Evolutionary conservation across 192 early-diverging fungal species (phyloP), one percentile per base, ranked within the genome.

Genomic region (Coemansia umbellata): DNA sequence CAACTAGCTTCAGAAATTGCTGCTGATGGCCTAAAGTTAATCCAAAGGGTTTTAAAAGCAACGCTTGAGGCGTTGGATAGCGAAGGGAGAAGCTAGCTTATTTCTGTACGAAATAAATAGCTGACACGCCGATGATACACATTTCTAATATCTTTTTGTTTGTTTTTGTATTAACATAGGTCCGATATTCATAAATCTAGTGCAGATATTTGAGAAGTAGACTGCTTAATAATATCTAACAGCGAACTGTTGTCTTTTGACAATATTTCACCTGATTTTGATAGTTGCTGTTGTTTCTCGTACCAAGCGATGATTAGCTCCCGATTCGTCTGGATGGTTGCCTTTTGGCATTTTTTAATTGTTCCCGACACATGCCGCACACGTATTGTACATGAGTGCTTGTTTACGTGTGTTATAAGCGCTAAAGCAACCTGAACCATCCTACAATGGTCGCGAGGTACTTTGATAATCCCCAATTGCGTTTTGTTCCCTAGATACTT

Each of bases 341-440:
- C 55, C 14, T 39, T 49, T 42, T 74, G 71, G 52, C 71, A 74
- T 26, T 67, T 74, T 53, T 74, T 74, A 30, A 74, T 74, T 3
- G 71, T 74, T 3, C 71, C 71, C 11, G 71, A 67, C 8, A 67
- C 56, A 41, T 74, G 71, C 36, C 55, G 53, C 4, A 74, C 52
- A 17, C 71, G 63, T 1, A 67, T 33, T 9, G 43, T 27, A 10
- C 60, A 74, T 28, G 41, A 50, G 22, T 50, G 15, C 44, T 63
- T 66, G 40, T 33, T 58, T 5, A 55, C 37, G 14, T 60, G 60
- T 5, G 59, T 63, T 8, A 44, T 45, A 10, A 60, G 53, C 15
- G 47, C 45, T 10, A 74, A 44, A 7, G 64, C 41, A 13, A 64
- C 43, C n/a, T 35, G 30, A 18, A 74, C 43, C 71, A 74, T 74